phyloP scores from a whole-genome alignment of 345 rosid genomes.

The Camelina neglecta region DNA sequence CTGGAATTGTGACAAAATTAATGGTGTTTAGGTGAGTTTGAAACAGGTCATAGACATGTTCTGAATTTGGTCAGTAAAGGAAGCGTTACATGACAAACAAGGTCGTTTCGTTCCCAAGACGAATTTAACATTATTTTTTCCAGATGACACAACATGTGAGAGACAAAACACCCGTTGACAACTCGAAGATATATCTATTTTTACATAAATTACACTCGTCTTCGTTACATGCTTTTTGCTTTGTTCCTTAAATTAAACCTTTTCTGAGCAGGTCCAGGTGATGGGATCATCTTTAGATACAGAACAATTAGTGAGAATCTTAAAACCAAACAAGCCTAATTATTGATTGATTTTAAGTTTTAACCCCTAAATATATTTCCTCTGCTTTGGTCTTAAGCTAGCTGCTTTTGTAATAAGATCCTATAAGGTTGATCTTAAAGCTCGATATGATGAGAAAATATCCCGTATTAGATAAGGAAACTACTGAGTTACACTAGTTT shows the following conservation, averaged over 20 bases:
- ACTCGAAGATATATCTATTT: not conserved
- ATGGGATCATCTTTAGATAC: not conserved
- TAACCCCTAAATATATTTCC: not conserved
- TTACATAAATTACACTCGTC: too few species aligned
- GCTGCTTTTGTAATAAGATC: too few species aligned
- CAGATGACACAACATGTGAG: not conserved
- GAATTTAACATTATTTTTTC: not conserved
- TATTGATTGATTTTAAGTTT: not conserved
- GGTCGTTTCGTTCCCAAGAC: not conserved
- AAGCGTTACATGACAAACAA: not conserved
- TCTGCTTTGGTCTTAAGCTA: not conserved
- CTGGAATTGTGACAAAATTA: too few species aligned
- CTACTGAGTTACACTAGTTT: too few species aligned
- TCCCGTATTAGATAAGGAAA: too few species aligned
- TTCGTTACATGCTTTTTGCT: too few species aligned
- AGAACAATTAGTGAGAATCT: not conserved
- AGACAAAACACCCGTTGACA: not conserved
- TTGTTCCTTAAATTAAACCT: not conserved
- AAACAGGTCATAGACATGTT: not conserved
- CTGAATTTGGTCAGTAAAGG: slow-evolving; percentile 1
- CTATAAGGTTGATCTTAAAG: too few species aligned
- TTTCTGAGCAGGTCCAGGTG: not conserved
- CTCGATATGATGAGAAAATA: too few species aligned
- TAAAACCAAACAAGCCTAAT: not conserved
- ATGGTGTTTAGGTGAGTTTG: too few species aligned